phyloP scores from a whole-genome alignment of 805 yeast genomes.

The Candida silvicultrix region DNA sequence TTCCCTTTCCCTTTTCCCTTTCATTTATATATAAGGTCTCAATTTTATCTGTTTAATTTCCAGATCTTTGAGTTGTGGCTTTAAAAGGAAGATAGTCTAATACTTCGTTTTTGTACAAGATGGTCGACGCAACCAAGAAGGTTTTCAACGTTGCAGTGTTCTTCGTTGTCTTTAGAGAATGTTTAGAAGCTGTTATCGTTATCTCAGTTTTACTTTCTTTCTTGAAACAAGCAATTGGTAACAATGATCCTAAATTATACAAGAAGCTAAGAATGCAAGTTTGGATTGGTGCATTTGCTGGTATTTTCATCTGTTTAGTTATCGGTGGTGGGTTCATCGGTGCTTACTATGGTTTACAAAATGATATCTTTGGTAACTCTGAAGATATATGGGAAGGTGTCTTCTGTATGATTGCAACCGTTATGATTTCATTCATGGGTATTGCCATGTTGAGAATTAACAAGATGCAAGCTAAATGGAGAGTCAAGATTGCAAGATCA shows the following conservation, averaged over 20 bases:
- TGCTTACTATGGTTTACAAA: conserved; percentile 74
- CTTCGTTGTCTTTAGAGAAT: conserved; percentile 89
- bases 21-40: neutral
- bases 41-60: neutral
- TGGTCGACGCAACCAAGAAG: conserved; percentile 11
- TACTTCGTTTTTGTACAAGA: neutral
- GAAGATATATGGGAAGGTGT: conserved; percentile 98
- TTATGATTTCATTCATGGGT: conserved; percentile 91
- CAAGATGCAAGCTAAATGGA: conserved; percentile 97
- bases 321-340: conserved; percentile 95
- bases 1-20: neutral
- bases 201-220: conserved; percentile 90
- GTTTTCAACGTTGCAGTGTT: conserved; percentile 52
- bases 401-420: conserved; percentile 83
- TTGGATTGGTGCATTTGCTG: conserved; percentile 75
- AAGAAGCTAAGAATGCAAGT: conserved; percentile 68
- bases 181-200: conserved; percentile 87
- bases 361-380: conserved; percentile 78
- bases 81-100: neutral
- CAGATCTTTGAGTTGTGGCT: neutral
- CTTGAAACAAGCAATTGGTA: conserved; percentile 77
- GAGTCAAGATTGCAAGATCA: conserved; percentile 87
- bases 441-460: conserved; percentile 92
- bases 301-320: conserved; percentile 71
- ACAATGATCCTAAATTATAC: conserved; percentile 46